Evolutionary conservation across 305 asterid genomes (phyloP).

Genomic region (Fraxinus velutina): DNA sequence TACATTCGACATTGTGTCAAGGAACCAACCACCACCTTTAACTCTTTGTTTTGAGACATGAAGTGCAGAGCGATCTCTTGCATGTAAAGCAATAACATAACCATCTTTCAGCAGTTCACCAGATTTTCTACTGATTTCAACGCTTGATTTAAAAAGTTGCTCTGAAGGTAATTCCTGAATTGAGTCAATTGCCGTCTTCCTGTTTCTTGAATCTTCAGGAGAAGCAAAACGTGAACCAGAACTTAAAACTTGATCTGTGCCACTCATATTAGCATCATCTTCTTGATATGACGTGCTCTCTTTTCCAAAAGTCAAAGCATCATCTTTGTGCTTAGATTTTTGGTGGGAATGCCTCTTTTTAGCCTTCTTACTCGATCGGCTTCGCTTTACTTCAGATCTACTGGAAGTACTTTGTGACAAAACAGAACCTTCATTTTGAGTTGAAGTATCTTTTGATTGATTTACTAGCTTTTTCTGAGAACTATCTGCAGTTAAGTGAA

Average conservation of each 20-base stretch:
- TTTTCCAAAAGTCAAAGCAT: constrained; percentile 51
- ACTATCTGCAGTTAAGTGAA: constrained; percentile 52
- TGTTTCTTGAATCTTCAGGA: constrained; percentile 71
- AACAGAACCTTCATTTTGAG: constrained; percentile 63
- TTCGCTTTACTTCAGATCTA: constrained; percentile 74
- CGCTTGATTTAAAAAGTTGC: constrained; percentile 45
- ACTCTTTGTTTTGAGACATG: constrained; percentile 91
- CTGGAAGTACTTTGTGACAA: constrained; percentile 50
- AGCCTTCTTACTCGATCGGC: constrained; percentile 93
- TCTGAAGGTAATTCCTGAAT: constrained; percentile 53
- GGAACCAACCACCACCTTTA: constrained; percentile 99
- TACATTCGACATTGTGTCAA: constrained; percentile 73
- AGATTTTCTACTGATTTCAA: constrained; percentile 48
- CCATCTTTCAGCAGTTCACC: constrained; percentile 86
- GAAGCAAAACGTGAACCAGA: constrained; percentile 89
- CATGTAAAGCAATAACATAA: constrained; percentile 66
- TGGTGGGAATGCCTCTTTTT: constrained; percentile 90
- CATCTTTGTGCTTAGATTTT: constrained; percentile 83
- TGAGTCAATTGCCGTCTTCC: constrained; percentile 63
- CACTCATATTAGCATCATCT: constrained; percentile 83
- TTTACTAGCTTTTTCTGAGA: constrained; percentile 57
- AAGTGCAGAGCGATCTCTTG: constrained; percentile 69
- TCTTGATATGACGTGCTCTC: constrained; percentile 78
- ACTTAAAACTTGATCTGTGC: constrained; percentile 85
- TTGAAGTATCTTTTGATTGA: constrained; percentile 53